Percentiles rank a stretch among this genome's conserved stretches.
Evolutionary conservation across 2,329 filamentous ascomycete genomes (phyloP).

Genomic region (Colletotrichum ledebouriae): DNA sequence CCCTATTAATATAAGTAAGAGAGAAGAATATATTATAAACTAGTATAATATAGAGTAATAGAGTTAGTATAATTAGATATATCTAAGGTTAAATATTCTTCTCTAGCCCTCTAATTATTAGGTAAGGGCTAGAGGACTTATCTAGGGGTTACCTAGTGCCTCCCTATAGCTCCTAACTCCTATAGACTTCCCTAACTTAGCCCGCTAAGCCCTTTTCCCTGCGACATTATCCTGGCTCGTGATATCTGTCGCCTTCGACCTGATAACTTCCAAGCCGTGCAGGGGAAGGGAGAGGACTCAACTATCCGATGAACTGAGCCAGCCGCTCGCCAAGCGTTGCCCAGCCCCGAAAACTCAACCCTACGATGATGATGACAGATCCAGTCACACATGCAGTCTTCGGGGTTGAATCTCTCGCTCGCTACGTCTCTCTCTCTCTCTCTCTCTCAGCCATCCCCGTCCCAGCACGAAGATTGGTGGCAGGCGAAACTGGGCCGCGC

Average conservation of each 20-base stretch:
- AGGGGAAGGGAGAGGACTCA: not conserved
- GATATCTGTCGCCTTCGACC: not conserved
- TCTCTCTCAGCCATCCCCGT: slow-evolving; percentile 11
- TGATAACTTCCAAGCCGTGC: not conserved
- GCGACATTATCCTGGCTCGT: no score
- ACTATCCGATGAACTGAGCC: slow-evolving; percentile 26
- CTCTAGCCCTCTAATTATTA: no score
- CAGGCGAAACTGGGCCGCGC: slow-evolving; percentile 1
- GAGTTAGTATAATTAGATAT: no score
- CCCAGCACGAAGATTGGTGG: slow-evolving; percentile 11
- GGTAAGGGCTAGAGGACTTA: no score
- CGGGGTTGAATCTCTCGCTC: not conserved
- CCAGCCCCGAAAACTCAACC: not conserved
- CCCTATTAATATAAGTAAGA: no score
- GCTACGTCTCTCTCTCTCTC: not conserved
- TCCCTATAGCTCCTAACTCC: no score
- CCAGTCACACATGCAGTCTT: slow-evolving; percentile 8
- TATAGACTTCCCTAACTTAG: no score
- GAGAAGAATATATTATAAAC: no score
- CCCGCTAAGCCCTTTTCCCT: no score
- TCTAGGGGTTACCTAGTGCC: no score
- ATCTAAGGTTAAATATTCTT: no score
- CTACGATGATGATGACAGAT: slow-evolving; percentile 25
- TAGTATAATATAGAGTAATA: no score
- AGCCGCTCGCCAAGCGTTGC: not conserved